A percentile compares a stretch with the other conserved stretches of the same genome.
Conservation (phyloP, 2,329 filamentous ascomycete species). For the Geosmithia flava region DNA sequence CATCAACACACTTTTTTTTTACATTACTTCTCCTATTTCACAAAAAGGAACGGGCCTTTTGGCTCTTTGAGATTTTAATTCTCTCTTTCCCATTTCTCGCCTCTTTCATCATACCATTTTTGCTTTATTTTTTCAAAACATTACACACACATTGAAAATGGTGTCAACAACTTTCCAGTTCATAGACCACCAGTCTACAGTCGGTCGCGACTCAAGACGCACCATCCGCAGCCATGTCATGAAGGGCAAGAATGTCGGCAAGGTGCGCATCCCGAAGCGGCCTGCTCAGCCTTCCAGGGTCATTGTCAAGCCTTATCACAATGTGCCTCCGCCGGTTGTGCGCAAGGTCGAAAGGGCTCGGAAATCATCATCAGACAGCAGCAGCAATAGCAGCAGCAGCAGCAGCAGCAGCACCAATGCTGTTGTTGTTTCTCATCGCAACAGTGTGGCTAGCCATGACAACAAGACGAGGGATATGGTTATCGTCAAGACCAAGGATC, state of each 20-base stretch:
- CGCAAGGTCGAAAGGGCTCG: background rate
- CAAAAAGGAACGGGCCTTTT: too few species aligned
- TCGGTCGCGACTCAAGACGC: conserved; percentile 3
- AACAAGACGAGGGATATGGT: too few species aligned
- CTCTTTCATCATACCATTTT: too few species aligned
- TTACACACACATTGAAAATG: background rate
- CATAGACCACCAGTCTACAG: conserved; percentile 4
- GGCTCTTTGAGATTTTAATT: too few species aligned
- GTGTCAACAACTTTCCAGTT: conserved; percentile 4
- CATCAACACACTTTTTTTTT: too few species aligned
- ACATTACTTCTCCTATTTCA: too few species aligned
- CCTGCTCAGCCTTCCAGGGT: background rate
- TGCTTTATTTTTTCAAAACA: too few species aligned
- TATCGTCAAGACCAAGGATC: too few species aligned
- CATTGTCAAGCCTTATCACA: background rate
- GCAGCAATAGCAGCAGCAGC: background rate
- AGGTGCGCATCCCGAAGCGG: conserved; percentile 2
- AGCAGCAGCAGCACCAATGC: background rate
- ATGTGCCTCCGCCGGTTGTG: background rate
- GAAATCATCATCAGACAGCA: background rate
- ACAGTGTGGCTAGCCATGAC: too few species aligned
- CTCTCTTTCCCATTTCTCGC: too few species aligned
- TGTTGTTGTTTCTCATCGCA: too few species aligned
- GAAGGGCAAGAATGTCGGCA: conserved; percentile 6
- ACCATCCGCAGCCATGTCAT: conserved; percentile 7